Evolutionary conservation across 257 asterid species (phyloP), one percentile per base, ranked within the genome.

Genomic region (Leonotis leonurus): DNA sequence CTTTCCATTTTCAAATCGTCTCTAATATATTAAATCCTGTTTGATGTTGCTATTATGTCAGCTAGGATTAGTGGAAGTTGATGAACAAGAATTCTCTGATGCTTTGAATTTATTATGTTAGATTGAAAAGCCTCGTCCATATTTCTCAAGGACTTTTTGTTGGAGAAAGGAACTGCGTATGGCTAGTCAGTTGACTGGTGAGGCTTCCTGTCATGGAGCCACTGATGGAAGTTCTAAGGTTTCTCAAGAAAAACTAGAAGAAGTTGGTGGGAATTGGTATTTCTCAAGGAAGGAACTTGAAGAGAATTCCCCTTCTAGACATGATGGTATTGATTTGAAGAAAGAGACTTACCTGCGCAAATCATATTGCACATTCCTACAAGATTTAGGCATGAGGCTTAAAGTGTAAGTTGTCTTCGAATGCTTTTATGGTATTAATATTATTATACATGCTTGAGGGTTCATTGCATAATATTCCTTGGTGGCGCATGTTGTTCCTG

Each of bases 371-470:
- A 81, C 90, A 46, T 87, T 85, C 55, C 78, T 90, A 64, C 97
- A 90, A 76, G 95, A 87, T 76, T 73, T 90, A 62, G 97, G 96
- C 76, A 90, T 90, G 96, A 73, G 90, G 75, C 96, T 90, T 39
- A 90, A 90, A 83, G 95, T 90, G 95, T 87, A 80, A 83, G 96
- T 70, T 70, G 62, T 49, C 66, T 62, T 63, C 59, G 45, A 24
- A 35, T 46, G 10, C 30, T 26, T 56, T 4, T 11, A 26, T 41
- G 16, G 11, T 20, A 4, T 62, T 29, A 14, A 10, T 46, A n/a
- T 41, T 63, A 51, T 49, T 3, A 3, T 17, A 22, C 32, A 37
- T 13, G 20, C 45, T 13, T 20, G 29, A 61, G 67, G n/a, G n/a
- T n/a, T n/a, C n/a, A n/a, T n/a, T n/a, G n/a, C 24, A 62, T 35